These are phyloP conservation scores for Talaromyces ruber DNA, from an alignment of 495 filamentous ascomycete species.

Conservation along the genomic window DNA sequence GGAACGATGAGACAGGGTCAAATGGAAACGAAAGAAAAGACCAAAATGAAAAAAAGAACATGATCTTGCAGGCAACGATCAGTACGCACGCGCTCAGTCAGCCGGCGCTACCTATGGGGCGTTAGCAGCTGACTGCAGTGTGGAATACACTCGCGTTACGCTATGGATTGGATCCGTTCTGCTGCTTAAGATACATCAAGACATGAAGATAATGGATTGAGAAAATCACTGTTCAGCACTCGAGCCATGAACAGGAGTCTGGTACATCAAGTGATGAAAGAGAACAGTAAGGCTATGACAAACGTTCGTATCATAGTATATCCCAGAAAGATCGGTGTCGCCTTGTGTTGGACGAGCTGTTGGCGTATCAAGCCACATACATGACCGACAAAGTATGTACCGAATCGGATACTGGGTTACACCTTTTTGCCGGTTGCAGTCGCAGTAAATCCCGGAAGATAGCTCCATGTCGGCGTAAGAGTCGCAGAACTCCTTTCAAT, in stretches of 20 bases:
- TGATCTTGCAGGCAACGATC: not conserved
- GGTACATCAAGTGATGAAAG: not conserved
- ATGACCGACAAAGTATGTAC: not conserved
- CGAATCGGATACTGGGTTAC: not conserved
- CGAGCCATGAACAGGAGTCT: not conserved
- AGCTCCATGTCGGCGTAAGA: not conserved
- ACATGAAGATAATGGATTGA: not conserved
- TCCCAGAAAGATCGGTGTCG: not conserved
- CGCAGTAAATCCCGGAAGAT: not conserved
- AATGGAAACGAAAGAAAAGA: not conserved
- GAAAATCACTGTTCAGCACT: not conserved
- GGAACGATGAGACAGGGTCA: not conserved
- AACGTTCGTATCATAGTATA: not conserved
- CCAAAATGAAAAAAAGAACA: not conserved
- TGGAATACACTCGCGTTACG: constrained; percentile 1
- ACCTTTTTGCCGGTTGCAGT: not conserved
- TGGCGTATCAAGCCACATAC: not conserved
- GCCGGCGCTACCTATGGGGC: not conserved
- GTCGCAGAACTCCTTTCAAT: constrained; percentile 36
- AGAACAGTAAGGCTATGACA: constrained; percentile 1
- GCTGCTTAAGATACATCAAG: constrained; percentile 5
- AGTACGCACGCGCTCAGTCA: constrained; percentile 1
- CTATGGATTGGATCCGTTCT: constrained; percentile 5
- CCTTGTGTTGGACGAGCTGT: not conserved
- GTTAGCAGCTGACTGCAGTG: constrained; percentile 4